phyloP scores from a whole-genome alignment of 2,329 filamentous ascomycete species.

The Bisporella sp. region DNA sequence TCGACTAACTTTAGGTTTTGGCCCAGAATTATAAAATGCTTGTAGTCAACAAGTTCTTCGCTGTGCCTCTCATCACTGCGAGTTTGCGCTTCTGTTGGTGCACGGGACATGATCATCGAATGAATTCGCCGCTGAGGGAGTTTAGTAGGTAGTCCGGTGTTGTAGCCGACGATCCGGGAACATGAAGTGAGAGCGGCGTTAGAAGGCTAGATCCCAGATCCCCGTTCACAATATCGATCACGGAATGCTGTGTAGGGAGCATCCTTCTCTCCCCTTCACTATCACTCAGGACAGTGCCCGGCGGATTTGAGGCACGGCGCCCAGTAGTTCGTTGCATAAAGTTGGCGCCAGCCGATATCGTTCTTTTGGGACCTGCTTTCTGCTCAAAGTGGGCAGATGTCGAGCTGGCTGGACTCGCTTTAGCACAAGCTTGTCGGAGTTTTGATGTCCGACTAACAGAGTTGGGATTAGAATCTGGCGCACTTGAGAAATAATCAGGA shows the following conservation, averaged over 20 bases:
- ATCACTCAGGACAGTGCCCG: conserved; percentile 21
- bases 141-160: conserved; percentile 17
- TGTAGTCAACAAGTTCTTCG: too few species aligned
- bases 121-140: conserved; percentile 13
- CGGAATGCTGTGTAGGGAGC: conserved; percentile 3
- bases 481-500: conserved; percentile 10
- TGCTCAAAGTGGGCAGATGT: conserved; percentile 12
- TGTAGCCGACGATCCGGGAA: conserved; percentile 7
- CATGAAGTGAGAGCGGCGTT: conserved; percentile 7
- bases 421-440: conserved; percentile 14
- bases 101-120: conserved; percentile 7
- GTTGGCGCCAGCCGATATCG: conserved; percentile 40
- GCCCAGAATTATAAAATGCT: not conserved
- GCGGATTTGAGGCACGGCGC: conserved; percentile 13
- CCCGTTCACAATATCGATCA: conserved; percentile 3
- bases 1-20: conserved; percentile 16
- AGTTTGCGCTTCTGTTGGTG: too few species aligned
- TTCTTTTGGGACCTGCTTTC: conserved; percentile 29
- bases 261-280: conserved; percentile 18
- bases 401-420: conserved; percentile 11
- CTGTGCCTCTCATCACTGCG: too few species aligned
- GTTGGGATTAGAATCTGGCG: conserved; percentile 16
- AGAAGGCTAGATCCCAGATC: not conserved
- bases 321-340: conserved; percentile 34
- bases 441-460: not conserved